These are phyloP conservation scores for Mycocentrospora acerina DNA, from an alignment of 2,329 filamentous ascomycete genomes.

Conservation along the genomic window DNA sequence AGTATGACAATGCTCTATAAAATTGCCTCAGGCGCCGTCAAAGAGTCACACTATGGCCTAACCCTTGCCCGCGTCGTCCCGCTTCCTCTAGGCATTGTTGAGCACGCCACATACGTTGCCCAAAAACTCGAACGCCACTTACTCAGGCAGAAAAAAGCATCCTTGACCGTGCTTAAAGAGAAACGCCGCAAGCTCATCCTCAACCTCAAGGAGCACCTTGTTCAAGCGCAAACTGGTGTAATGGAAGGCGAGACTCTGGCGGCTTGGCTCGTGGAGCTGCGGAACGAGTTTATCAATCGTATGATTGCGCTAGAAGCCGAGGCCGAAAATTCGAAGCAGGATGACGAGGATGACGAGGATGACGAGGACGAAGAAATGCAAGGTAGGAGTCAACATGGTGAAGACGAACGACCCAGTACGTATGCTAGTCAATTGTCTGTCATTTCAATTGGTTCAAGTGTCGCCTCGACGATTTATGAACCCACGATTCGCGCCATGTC, in stretches of 20 bases:
- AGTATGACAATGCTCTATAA: slow-evolving; percentile 88
- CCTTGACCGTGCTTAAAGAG: slow-evolving; percentile 59
- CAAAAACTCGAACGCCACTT: slow-evolving; percentile 60
- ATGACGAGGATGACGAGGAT: slow-evolving; percentile 11
- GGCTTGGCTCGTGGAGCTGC: slow-evolving; percentile 66
- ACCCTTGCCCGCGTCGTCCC: slow-evolving; percentile 73
- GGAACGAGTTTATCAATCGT: slow-evolving; percentile 70
- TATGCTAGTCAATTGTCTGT: slow-evolving; percentile 20
- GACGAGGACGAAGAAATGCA: slow-evolving; percentile 20
- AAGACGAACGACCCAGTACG: slow-evolving; percentile 15
- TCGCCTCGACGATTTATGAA: slow-evolving; percentile 17
- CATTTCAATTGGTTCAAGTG: slow-evolving; percentile 22
- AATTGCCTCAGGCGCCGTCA: slow-evolving; percentile 69
- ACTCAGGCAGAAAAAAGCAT: slow-evolving; percentile 60
- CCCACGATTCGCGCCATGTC: slow-evolving; percentile 16
- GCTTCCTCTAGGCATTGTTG: slow-evolving; percentile 67
- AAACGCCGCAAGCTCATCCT: slow-evolving; percentile 73
- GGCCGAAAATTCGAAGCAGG: slow-evolving; percentile 14
- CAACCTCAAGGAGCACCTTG: slow-evolving; percentile 69
- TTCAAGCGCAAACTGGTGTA: slow-evolving; percentile 64
- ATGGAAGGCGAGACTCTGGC: slow-evolving; percentile 66
- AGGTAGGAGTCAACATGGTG: slow-evolving; percentile 6
- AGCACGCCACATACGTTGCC: slow-evolving; percentile 68
- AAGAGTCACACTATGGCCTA: slow-evolving; percentile 80
- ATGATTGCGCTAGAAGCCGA: slow-evolving; percentile 69